Evolutionary conservation across 1,284 basidiomycete species (phyloP), one percentile per base, ranked within the genome.

Genomic region (Boletus subluridellus): DNA sequence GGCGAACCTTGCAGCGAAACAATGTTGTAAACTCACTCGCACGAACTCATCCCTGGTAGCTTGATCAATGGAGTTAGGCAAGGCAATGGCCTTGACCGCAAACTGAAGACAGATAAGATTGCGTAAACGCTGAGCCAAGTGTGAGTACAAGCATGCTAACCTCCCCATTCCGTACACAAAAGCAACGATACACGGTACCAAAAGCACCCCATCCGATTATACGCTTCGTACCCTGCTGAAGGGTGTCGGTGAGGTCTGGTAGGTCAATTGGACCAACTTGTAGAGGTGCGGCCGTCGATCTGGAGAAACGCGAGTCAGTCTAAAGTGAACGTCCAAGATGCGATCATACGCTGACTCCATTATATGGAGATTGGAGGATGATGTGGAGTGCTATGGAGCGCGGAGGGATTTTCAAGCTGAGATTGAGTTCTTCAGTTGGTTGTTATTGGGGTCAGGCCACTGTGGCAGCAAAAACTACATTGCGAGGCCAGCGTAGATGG

Each of bases 171-270:
- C 15, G 15, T 17, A 21, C 9, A 21, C 39, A 26, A 1, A 5
- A 7, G 32, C 50, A 58, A n/a, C 17, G 24, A 44, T 42, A 58
- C 26, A 61, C 60, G 10, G n/a, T 38, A 1, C 60, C 50, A 26
- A 61, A 41, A 52, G 21, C 11, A 17, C 60, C 60, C 0, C 3
- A 3, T 57, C 48, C 59, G 9, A 34, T 7, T 3, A 32, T 4
- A 10, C 28, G 38, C 28, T 42, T 59, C 12, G 10, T 5, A 17
- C 6, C 8, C 5, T 5, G 35, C 17, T n/a, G n/a, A 34, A 59
- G 50, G 3, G 24, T 32, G 39, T 38, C 5, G 5, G 58, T 59
- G 35, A 59, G 45, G 14, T 59, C 58, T 1, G 49, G 58, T 0
- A 24, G 34, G 24, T 35, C n/a, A 2, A 8, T 11, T 8, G 17